Evolutionary conservation across 495 filamentous ascomycete genomes (phyloP), one percentile per base, ranked within the genome.

Genomic region (Thozetella sp.): DNA sequence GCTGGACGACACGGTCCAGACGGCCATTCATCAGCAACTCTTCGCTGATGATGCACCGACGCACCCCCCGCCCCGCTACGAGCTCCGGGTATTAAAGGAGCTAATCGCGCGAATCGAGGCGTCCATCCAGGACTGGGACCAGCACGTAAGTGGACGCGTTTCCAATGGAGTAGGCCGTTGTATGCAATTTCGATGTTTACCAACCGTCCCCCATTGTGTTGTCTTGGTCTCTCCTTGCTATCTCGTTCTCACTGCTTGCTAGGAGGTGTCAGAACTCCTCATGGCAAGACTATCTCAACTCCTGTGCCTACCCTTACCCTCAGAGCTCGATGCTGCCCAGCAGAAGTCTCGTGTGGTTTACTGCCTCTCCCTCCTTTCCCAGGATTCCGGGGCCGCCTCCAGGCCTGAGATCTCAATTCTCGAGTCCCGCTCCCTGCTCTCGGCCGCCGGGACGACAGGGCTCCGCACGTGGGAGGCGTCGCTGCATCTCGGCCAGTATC

Each of bases 391-490:
- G 0, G 19, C 19, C 26, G 61, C 53, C 19, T 11, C 50, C 4
- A 59, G 62, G 2, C 53, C 61, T 26, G 59, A 72, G 3, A 75
- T 90, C 58, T 89, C 78, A 11, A 67, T 92, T 0, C 75, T 89
- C 2, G 94, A 98, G 75, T 87, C 90, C 12, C 86, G 89, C 2
- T 81, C 82, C 25, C 70, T 97, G 1, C 85, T 98, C 45, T 87
- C 91, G 10, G 85, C 86, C 0, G 75, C 80, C 4, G 92, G 91
- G 2, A 96, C 91, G 2, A 97, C 94, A 0, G 94, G 94, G 0
- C 78, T 92, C 25, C 86, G 94, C 12, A 98, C 94, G 3, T 98
- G 94, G 94, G 94, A 97, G 75, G 94, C 94, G 2, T 87, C 92
- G 0, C 74, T 98, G n/a, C 90, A 93, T 67, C 80, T 97, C 0